Conservation (phyloP, 2,329 filamentous ascomycete genomes). For the Trichoderma oligosporum region DNA sequence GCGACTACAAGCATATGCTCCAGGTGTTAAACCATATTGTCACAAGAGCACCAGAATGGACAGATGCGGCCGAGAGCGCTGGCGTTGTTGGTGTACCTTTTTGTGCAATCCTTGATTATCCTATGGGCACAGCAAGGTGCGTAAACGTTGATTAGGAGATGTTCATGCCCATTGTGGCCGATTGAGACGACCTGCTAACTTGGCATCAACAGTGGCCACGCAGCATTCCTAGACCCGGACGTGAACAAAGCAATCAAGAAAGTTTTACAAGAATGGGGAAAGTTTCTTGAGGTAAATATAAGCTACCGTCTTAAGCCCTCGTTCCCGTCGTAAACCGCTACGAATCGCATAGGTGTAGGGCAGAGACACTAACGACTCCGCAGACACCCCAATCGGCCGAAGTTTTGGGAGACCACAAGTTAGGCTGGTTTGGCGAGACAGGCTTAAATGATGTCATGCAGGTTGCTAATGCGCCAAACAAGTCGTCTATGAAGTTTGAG, state of each 20-base stretch:
- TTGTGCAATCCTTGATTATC: constrained; percentile 52
- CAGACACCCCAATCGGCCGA: constrained; percentile 51
- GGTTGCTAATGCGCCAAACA: constrained; percentile 46
- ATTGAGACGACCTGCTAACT: neutral
- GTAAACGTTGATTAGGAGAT: constrained; percentile 7
- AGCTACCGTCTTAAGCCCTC: too few relatives aligned
- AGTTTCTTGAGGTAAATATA: constrained; percentile 47
- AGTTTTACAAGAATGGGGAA: constrained; percentile 55
- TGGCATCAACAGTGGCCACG: constrained; percentile 40
- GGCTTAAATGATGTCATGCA: constrained; percentile 47
- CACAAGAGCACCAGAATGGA: constrained; percentile 50
- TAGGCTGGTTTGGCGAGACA: constrained; percentile 55
- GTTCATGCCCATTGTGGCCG: neutral
- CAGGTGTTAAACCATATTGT: constrained; percentile 60
- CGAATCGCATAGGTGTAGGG: too few relatives aligned
- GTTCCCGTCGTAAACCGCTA: too few relatives aligned
- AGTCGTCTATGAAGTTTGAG: constrained; percentile 48
- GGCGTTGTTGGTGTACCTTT: constrained; percentile 54
- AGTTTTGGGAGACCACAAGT: constrained; percentile 42
- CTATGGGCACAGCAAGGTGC: constrained; percentile 52
- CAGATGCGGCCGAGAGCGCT: constrained; percentile 47
- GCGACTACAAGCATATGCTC: constrained; percentile 64
- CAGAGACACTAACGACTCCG: too few relatives aligned
- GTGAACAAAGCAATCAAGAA: constrained; percentile 53
- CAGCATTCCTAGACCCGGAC: constrained; percentile 53